Base-by-base conservation (phyloP, 805 yeast genomes). In the Torulaspora franciscae region DNA sequence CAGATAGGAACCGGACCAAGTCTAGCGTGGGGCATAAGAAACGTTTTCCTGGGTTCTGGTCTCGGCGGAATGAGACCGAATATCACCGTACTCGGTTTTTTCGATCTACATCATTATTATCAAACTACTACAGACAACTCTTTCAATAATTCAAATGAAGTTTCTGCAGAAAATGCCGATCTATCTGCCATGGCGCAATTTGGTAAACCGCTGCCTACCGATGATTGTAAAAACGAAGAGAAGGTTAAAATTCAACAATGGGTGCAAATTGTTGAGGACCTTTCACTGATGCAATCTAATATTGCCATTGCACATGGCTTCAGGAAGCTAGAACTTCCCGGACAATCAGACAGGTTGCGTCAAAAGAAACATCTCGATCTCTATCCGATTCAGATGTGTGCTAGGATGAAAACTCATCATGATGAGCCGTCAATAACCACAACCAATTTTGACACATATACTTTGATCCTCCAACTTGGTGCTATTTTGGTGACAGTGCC, bases 11-110 rank as follows among this genome's bases (percentile, higher is more conserved):
- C 89, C 8, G 95, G 95, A 0, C 90, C 96, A 0, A 76, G 84
- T 1, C 72, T 93, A 33, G 83, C 89, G 0, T 91, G 98, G 97
- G 98, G 99, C 22, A 95, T 88, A 0, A 72, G 99, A 49, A 91
- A 91, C 61, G 89, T 93, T 7, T 89, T 79, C 47, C 64, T 91
- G 48, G 97, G 97, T 0, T 85, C 95, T 2, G 99, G 99, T 0
- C 70, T 93, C n/a, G 99, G 99, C 6, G 97, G 96, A 9, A 93
- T 93, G 99, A 83, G 79, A 57, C 99, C 99, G 1, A 93, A 93
- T 60, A 90, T 93, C 42, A 87, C 96, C 0, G 95, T 93, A 0
- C 49, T 93, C 26, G 98, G 98, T 0, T 89, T 89, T 58, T 86
- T 83, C 55, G 95, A 91, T 59, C 70, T 83, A 48, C 65, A 63